Conservation (phyloP, 306 rosid species). For the Trifolium pratense region DNA sequence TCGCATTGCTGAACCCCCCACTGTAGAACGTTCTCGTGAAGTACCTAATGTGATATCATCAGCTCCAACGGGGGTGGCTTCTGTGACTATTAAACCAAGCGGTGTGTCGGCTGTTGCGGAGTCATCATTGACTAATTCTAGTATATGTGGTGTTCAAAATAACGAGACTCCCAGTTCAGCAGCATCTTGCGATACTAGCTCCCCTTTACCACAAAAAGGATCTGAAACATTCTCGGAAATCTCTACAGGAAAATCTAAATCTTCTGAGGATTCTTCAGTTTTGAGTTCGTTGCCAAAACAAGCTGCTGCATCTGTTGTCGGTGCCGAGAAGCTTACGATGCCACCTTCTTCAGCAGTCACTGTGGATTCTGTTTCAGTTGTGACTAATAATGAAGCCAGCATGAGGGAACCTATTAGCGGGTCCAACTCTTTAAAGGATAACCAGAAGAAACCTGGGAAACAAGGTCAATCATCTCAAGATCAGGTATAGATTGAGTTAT, state of each 20-base stretch:
- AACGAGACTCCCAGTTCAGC: conserved; percentile 51
- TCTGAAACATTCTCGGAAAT: conserved; percentile 42
- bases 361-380: conserved; percentile 53
- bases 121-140: conserved; percentile 43
- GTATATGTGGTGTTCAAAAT: conserved; percentile 51
- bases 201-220: conserved; percentile 48
- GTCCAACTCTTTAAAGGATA: conserved; percentile 71
- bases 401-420: conserved; percentile 57
- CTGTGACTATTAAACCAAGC: conserved; percentile 58
- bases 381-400: conserved; percentile 52
- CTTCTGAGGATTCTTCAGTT: conserved; percentile 45
- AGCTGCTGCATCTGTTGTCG: conserved; percentile 40
- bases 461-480: conserved; percentile 60
- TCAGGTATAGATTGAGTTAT: conserved; percentile 61
- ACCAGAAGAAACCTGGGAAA: conserved; percentile 60
- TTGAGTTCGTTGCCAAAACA: conserved; percentile 48
- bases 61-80: conserved; percentile 47
- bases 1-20: conserved; percentile 52
- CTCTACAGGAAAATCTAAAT: conserved; percentile 46
- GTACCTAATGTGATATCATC: conserved; percentile 44
- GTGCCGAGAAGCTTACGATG: conserved; percentile 45
- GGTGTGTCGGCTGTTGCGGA: conserved; percentile 47
- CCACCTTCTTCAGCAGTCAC: conserved; percentile 39
- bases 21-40: conserved; percentile 58
- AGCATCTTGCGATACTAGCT: conserved; percentile 48